phyloP scores from a whole-genome alignment of 2,329 filamentous ascomycete genomes.

The Diaporthe capsici region DNA sequence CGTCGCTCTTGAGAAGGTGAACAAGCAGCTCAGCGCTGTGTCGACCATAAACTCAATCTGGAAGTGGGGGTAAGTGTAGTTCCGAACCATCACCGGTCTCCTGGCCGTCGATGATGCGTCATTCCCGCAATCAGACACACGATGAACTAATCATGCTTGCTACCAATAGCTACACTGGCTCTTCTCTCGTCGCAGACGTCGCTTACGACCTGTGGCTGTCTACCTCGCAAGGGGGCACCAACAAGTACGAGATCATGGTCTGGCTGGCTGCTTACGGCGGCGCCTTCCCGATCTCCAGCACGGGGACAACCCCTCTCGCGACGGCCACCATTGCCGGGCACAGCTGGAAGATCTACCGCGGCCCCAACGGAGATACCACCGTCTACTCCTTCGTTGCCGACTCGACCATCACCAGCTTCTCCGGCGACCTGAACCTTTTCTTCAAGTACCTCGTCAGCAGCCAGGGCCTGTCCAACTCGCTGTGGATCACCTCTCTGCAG shows the following conservation, averaged over 20 bases:
- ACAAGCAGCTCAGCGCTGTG: slow-evolving; percentile 53
- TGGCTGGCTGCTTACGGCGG: slow-evolving; percentile 72
- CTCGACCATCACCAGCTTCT: slow-evolving; percentile 63
- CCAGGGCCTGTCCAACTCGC: slow-evolving; percentile 61
- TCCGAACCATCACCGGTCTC: background rate
- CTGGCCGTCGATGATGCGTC: no score
- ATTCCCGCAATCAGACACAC: no score
- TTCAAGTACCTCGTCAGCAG: slow-evolving; percentile 65
- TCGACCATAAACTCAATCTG: slow-evolving; percentile 53
- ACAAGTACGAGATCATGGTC: slow-evolving; percentile 75
- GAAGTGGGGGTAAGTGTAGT: slow-evolving; percentile 53
- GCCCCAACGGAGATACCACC: slow-evolving; percentile 68
- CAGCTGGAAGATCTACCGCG: slow-evolving; percentile 70
- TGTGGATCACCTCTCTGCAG: slow-evolving; percentile 67
- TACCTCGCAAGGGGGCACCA: slow-evolving; percentile 55
- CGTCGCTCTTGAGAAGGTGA: slow-evolving; percentile 52
- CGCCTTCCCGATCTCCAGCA: slow-evolving; percentile 69
- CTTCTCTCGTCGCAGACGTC: slow-evolving; percentile 65
- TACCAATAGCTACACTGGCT: slow-evolving; percentile 50
- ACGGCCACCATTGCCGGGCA: slow-evolving; percentile 66
- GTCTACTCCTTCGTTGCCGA: slow-evolving; percentile 68
- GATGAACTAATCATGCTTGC: background rate
- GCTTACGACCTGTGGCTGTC: slow-evolving; percentile 73
- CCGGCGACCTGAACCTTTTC: slow-evolving; percentile 70
- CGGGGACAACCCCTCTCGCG: slow-evolving; percentile 63